Evolutionary conservation across 768 basidiomycete genomes (phyloP).

Genomic region (Suillus subaureus): DNA sequence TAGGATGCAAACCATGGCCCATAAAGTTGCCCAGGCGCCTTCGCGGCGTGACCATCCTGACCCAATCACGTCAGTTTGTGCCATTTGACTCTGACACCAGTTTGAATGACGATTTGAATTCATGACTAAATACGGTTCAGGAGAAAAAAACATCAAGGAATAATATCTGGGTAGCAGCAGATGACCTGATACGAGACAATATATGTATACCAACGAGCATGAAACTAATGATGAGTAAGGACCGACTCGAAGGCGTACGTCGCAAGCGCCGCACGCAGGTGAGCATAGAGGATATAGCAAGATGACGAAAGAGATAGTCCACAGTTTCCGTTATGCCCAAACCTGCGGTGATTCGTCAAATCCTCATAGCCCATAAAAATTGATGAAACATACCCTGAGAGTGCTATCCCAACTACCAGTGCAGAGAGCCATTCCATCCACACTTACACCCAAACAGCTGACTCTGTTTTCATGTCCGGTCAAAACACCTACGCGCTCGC

Average conservation of each 20-base stretch:
- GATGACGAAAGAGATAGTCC: slow-evolving; percentile 22
- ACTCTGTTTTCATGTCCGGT: slow-evolving; percentile 99
- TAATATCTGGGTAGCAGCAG: slow-evolving; percentile 35
- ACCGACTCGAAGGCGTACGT: slow-evolving; percentile 61
- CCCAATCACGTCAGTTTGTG: too few relatives aligned
- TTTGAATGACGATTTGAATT: slow-evolving; percentile 40
- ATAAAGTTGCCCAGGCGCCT: slow-evolving; percentile 62
- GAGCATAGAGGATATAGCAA: slow-evolving; percentile 46
- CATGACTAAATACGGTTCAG: slow-evolving; percentile 51
- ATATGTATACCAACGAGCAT: slow-evolving; percentile 41
- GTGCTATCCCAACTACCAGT: slow-evolving; percentile 99
- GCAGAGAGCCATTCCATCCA: slow-evolving; percentile 98
- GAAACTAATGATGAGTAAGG: slow-evolving; percentile 50
- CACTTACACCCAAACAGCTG: slow-evolving; percentile 92
- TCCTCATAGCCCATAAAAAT: slow-evolving; percentile 8
- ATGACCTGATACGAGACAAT: slow-evolving; percentile 35
- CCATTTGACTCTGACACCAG: neutral
- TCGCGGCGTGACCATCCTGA: too few relatives aligned
- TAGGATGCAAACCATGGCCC: slow-evolving; percentile 64
- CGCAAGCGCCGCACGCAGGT: slow-evolving; percentile 50
- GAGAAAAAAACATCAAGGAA: slow-evolving; percentile 35
- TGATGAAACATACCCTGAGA: slow-evolving; percentile 68
- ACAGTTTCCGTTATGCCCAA: slow-evolving; percentile 67
- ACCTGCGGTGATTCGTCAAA: slow-evolving; percentile 50
- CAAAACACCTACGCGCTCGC: slow-evolving; percentile 95